Evolutionary conservation across 176 grass and related monocot species (phyloP).

Genomic region (Oryza longistaminata): DNA sequence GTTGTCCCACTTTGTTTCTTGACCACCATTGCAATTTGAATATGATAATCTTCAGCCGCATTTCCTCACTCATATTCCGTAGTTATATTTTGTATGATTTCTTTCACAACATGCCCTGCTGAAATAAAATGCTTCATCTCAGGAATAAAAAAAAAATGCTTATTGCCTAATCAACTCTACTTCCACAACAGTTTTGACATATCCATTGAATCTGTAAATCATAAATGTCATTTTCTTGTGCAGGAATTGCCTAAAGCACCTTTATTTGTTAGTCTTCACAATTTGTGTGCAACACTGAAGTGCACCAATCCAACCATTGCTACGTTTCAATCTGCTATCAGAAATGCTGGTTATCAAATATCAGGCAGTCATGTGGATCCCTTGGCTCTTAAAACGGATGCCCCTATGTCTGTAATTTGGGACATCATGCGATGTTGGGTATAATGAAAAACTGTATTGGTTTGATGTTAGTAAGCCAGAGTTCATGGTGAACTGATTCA

Average conservation of each 20-base stretch:
- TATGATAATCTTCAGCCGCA: no score
- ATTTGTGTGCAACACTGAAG: conserved; percentile 51
- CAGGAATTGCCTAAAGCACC: conserved; percentile 56
- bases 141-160: not conserved
- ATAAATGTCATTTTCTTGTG: conserved; percentile 24
- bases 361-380: conserved; percentile 62
- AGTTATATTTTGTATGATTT: not conserved
- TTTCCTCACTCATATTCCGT: not conserved
- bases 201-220: conserved; percentile 3
- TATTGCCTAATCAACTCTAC: not conserved
- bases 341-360: conserved; percentile 60
- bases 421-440: conserved; percentile 68
- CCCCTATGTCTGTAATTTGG: conserved; percentile 60
- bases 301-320: conserved; percentile 48
- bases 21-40: no score
- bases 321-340: conserved; percentile 48
- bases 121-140: not conserved
- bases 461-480: not conserved
- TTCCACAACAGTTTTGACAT: not conserved
- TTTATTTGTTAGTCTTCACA: conserved; percentile 57
- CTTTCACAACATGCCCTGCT: not conserved
- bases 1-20: no score
- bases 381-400: conserved; percentile 54
- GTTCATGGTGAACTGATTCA: conserved; percentile 1
- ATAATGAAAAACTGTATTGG: not conserved